Evolutionary conservation across 2,329 filamentous ascomycete species (phyloP), one percentile per base, ranked within the genome.

Genomic region (Aphanocladium album): DNA sequence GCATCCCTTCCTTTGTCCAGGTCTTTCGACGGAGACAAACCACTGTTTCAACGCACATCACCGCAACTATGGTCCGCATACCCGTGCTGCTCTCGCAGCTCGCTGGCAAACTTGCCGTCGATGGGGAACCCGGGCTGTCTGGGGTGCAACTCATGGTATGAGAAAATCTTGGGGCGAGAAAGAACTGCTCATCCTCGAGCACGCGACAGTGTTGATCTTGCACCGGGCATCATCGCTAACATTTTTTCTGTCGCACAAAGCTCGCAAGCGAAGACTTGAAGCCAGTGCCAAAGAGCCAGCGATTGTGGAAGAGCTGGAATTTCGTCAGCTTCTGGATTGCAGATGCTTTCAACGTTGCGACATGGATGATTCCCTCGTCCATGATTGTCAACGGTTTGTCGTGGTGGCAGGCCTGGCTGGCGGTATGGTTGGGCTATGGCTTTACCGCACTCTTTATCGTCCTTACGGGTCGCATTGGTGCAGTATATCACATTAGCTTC

Each of bases 341-440:
- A 33, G 90, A 93, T 74, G 89, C 86, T 0, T 91, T 93, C 77
- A 93, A 93, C 73, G 90, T 95, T 71, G 95, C 93, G 74, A 95
- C 91, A 1, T 96, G 91, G 92, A 96, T 96, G 90, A 95, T 96
- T 64, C 89, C 90, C 0, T 91, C 89, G 1, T 87, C 89, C 43
- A 92, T 91, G 84, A 90, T 96, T 35, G 83, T 88, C 1, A 79
- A 77, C 53, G 90, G 91, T 12, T 79, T 96, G 25, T 90, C 90
- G 11, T 96, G 91, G 91, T 96, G 91, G 91, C 91, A 96, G 76
- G 88, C 90, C 12, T 91, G 89, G 88, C 76, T 91, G 19, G 92
- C 89, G 69, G 90, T 96, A 45, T 93, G 91, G 88, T 76, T 93
- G 30, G 92, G 93, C 57, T 96, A 96, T 71, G 80, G 85, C 46